phyloP scores from a whole-genome alignment of 352 stramenopile genomes.

The Phytophthora pluvialis region DNA sequence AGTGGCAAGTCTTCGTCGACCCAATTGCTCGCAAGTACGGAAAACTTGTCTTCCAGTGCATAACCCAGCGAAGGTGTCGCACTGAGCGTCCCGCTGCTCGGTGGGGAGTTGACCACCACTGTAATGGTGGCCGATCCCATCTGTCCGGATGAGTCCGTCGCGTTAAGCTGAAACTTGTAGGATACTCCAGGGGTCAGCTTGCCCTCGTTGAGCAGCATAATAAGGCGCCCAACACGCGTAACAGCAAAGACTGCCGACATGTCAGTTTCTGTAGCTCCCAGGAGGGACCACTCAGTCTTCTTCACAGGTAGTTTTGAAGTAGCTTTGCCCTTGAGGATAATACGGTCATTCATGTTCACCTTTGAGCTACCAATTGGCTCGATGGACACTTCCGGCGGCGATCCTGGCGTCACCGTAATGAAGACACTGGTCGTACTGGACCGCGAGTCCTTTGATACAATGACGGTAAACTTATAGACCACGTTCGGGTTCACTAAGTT shows the following conservation, averaged over 20 bases:
- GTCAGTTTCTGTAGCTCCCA: slow-evolving; percentile 31
- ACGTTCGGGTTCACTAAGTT: slow-evolving; percentile 57
- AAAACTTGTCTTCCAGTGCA: slow-evolving; percentile 62
- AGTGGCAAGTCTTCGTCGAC: slow-evolving; percentile 72
- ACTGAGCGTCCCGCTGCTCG: slow-evolving; percentile 52
- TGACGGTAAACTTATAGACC: slow-evolving; percentile 62
- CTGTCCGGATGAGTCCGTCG: slow-evolving; percentile 49
- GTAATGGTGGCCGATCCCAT: slow-evolving; percentile 49
- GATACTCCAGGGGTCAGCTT: slow-evolving; percentile 46
- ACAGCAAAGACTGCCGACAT: slow-evolving; percentile 57
- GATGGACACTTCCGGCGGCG: slow-evolving; percentile 60
- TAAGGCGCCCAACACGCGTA: slow-evolving; percentile 34
- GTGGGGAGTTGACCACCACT: slow-evolving; percentile 56
- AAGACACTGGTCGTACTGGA: slow-evolving; percentile 42
- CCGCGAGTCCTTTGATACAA: slow-evolving; percentile 48
- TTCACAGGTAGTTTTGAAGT: slow-evolving; percentile 51
- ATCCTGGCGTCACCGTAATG: slow-evolving; percentile 55
- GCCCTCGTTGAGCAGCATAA: slow-evolving; percentile 60
- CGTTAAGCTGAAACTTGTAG: slow-evolving; percentile 63
- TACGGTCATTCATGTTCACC: slow-evolving; percentile 63
- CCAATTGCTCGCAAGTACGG: slow-evolving; percentile 57
- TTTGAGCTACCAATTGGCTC: slow-evolving; percentile 49
- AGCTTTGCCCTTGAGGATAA: slow-evolving; percentile 57
- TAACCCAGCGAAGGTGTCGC: slow-evolving; percentile 53
- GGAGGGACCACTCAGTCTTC: slow-evolving; percentile 55